Evolutionary conservation across 208 protist species (phyloP).

Genomic region (Angomonas deanei): DNA sequence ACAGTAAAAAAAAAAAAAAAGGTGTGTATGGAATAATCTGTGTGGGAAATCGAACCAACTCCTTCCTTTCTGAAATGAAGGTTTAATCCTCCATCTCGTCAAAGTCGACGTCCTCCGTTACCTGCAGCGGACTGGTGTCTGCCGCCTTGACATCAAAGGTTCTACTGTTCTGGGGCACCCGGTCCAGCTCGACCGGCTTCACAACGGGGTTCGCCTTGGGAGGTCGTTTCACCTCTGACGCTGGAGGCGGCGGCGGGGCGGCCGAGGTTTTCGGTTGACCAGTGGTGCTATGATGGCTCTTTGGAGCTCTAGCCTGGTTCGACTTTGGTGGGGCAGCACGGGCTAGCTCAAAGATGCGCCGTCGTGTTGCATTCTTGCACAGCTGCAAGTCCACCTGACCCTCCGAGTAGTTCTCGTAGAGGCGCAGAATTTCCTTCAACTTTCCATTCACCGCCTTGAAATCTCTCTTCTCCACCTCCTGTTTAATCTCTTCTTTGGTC

Average conservation of each 20-base stretch:
- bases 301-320: constrained; percentile 19
- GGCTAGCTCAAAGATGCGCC: constrained; percentile 52
- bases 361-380: constrained; percentile 49
- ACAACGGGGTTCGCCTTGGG: background rate
- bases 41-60: no score
- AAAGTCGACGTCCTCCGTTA: constrained; percentile 42
- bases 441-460: constrained; percentile 27
- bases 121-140: constrained; percentile 59
- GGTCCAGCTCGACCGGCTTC: constrained; percentile 42
- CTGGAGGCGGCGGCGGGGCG: background rate
- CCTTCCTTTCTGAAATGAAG: no score
- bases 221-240: background rate
- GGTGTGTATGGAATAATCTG: background rate
- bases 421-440: constrained; percentile 19
- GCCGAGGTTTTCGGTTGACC: background rate
- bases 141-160: constrained; percentile 32
- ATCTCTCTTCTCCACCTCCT: constrained; percentile 20
- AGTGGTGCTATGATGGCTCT: background rate
- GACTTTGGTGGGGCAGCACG: constrained; percentile 6
- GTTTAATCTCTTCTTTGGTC: constrained; percentile 26
- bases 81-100: constrained; percentile 3
- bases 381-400: constrained; percentile 34
- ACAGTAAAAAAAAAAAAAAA: no score
- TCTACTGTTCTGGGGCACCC: constrained; percentile 73
- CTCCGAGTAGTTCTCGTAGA: constrained; percentile 40